These are phyloP conservation scores for Vanilla planifolia DNA, from an alignment of 106 monocot genomes.

Conservation along the genomic window DNA sequence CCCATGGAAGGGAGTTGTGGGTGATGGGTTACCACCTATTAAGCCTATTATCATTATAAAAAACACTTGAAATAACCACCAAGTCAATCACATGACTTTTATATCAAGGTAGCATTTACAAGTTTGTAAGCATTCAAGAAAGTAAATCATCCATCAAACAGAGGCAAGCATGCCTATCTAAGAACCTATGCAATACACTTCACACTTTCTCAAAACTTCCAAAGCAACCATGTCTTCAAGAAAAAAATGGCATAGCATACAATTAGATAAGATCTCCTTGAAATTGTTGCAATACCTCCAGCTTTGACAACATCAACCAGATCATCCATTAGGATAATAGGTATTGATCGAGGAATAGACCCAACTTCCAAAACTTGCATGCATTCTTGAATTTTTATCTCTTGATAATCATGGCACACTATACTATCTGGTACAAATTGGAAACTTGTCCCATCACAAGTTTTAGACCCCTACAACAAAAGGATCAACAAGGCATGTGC, in stretches of 20 bases:
- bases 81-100: no score
- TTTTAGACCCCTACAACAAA: constrained; percentile 39
- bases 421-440: constrained; percentile 66
- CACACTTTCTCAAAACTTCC: no score
- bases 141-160: no score
- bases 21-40: no score
- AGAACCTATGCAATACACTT: no score
- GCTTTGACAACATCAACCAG: constrained; percentile 98
- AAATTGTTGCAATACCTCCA: constrained; percentile 54
- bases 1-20: no score
- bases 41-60: no score
- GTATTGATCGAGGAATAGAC: constrained; percentile 95
- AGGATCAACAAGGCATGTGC: background rate
- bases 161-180: no score
- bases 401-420: constrained; percentile 96
- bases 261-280: background rate
- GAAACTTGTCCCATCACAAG: constrained; percentile 68
- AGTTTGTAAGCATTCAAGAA: no score
- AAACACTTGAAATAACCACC: no score
- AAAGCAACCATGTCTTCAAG: background rate
- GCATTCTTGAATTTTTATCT: constrained; percentile 95
- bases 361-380: constrained; percentile 84
- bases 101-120: no score
- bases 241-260: background rate
- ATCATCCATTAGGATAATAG: constrained; percentile 87